Percentiles rank a stretch among this genome's conserved stretches.
These are phyloP conservation scores for Xylaria multiplex DNA, from an alignment of 2,329 filamentous ascomycete species.

Conservation along the genomic window DNA sequence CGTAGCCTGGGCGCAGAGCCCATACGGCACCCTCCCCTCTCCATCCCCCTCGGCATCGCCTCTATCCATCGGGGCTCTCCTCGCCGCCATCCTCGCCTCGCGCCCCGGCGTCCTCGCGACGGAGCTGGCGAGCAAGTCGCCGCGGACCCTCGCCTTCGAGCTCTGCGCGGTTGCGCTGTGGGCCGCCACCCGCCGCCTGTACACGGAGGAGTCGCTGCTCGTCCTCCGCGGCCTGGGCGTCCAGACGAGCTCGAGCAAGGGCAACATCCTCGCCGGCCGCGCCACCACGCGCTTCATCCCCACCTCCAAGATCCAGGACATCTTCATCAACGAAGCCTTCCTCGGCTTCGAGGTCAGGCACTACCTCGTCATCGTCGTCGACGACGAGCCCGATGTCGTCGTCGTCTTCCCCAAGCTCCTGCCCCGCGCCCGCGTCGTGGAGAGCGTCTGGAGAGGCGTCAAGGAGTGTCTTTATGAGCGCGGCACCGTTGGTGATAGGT, in stretches of 20 bases:
- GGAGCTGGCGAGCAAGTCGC: slow-evolving; percentile 51
- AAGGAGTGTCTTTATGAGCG: slow-evolving; percentile 82
- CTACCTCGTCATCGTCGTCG: slow-evolving; percentile 89
- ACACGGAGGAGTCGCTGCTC: slow-evolving; percentile 82
- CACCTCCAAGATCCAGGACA: slow-evolving; percentile 89
- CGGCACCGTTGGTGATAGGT: slow-evolving; percentile 44
- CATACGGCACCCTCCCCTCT: slow-evolving; percentile 24
- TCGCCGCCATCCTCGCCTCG: slow-evolving; percentile 39
- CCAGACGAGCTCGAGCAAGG: slow-evolving; percentile 77
- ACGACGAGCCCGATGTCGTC: slow-evolving; percentile 86
- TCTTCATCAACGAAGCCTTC: slow-evolving; percentile 95
- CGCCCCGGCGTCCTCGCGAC: slow-evolving; percentile 49
- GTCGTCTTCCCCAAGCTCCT: slow-evolving; percentile 92
- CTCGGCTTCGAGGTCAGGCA: slow-evolving; percentile 89
- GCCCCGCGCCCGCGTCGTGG: slow-evolving; percentile 78
- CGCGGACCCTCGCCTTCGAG: slow-evolving; percentile 55
- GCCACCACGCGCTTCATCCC: slow-evolving; percentile 75
- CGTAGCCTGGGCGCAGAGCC: slow-evolving; percentile 54
- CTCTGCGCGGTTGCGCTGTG: slow-evolving; percentile 54
- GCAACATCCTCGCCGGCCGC: slow-evolving; percentile 41
- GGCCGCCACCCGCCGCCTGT: slow-evolving; percentile 57
- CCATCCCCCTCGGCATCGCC: background rate
- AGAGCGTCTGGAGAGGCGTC: slow-evolving; percentile 89
- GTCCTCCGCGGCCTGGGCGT: slow-evolving; percentile 90
- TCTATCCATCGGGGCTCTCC: slow-evolving; percentile 28